phyloP scores from a whole-genome alignment of 2,329 filamentous ascomycete genomes.

The Coniosporium uncinatum region DNA sequence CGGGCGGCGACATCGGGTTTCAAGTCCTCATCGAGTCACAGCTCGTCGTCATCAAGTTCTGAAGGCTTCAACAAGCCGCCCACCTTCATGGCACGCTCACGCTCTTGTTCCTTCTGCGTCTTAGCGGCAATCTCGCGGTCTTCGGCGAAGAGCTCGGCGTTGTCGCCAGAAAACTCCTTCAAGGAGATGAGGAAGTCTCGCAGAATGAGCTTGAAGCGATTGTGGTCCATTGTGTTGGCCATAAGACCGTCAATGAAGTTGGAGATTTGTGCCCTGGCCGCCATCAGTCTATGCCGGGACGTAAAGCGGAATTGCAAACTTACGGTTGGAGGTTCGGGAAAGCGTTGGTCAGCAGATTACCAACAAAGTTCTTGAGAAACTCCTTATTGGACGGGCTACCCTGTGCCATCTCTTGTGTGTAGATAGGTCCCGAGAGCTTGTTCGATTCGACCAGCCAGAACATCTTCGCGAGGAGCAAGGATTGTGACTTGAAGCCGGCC shows the following conservation, averaged over 20 bases:
- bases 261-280: constrained; percentile 71
- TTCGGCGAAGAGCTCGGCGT: constrained; percentile 87
- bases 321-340: constrained; percentile 92
- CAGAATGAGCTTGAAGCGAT: constrained; percentile 92
- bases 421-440: constrained; percentile 92
- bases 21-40: constrained; percentile 76
- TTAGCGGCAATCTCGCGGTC: constrained; percentile 91
- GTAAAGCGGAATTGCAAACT: constrained; percentile 28
- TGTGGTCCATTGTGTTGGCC: constrained; percentile 79
- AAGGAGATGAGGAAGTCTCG: constrained; percentile 97
- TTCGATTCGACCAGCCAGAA: constrained; percentile 91
- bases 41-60: constrained; percentile 79
- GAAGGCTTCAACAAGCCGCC: constrained; percentile 94
- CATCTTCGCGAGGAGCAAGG: constrained; percentile 88
- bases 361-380: constrained; percentile 85
- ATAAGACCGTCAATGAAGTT: constrained; percentile 90
- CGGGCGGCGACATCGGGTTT: not conserved
- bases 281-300: not conserved
- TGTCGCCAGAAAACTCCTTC: constrained; percentile 96
- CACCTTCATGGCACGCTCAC: constrained; percentile 90
- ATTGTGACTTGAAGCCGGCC: constrained; percentile 98
- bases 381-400: constrained; percentile 84
- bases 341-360: constrained; percentile 77
- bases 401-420: constrained; percentile 76
- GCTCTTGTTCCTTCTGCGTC: constrained; percentile 81